Conservation (phyloP, 75 land plant genomes). For the Cunninghamia lanceolata region DNA sequence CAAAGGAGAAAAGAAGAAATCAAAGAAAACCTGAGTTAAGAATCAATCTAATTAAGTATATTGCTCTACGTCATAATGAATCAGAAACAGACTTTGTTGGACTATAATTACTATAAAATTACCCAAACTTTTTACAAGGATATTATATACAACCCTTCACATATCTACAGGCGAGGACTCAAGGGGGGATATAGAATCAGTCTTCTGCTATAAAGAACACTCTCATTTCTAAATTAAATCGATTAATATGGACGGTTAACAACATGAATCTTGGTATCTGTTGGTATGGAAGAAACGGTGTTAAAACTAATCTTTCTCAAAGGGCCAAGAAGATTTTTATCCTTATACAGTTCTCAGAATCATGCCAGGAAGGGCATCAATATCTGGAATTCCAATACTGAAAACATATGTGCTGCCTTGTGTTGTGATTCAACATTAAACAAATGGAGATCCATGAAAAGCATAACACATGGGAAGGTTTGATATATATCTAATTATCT, state of each 20-base stretch:
- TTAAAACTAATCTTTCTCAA: background rate
- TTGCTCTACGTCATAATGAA: background rate
- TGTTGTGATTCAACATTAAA: background rate
- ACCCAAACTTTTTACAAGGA: background rate
- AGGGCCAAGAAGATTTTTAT: background rate
- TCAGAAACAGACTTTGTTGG: background rate
- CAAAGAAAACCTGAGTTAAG: background rate
- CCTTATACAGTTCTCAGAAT: background rate
- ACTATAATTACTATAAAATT: background rate
- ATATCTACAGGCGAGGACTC: background rate
- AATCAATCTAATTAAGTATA: background rate
- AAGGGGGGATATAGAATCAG: background rate
- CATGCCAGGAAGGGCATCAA: background rate
- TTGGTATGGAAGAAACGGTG: background rate
- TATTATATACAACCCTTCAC: background rate
- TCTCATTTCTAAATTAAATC: background rate
- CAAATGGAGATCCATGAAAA: conserved; percentile 1
- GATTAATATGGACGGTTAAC: background rate
- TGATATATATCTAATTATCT: conserved; percentile 1
- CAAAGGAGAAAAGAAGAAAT: background rate
- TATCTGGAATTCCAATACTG: background rate
- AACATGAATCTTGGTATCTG: background rate
- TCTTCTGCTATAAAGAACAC: background rate
- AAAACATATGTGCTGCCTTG: background rate
- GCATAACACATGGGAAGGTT: background rate